phyloP scores from a whole-genome alignment of 148 eudicot species.

The Silene conica region DNA sequence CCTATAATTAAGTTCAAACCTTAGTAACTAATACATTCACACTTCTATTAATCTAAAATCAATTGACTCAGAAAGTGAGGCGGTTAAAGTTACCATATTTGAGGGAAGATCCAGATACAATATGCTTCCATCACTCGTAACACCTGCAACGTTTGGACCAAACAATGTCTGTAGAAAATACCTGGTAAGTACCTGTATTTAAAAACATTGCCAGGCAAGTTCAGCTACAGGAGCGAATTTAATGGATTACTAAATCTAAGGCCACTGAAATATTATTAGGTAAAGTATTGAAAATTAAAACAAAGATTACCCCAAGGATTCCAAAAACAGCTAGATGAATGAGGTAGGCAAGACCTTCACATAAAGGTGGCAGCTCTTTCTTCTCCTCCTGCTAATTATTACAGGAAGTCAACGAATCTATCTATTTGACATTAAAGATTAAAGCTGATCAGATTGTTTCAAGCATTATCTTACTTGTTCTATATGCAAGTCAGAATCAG shows the following conservation, averaged over 20 bases:
- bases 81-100: conserved; percentile 61
- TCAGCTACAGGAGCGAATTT: no score
- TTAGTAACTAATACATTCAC: neutral
- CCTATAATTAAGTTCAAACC: conserved; percentile 30
- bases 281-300: no score
- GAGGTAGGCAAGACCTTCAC: no score
- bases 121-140: conserved; percentile 51
- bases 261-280: no score
- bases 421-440: neutral
- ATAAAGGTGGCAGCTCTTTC: conserved; percentile 33
- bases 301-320: no score
- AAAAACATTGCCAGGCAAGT: neutral
- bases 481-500: conserved; percentile 26
- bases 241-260: no score
- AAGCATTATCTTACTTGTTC: conserved; percentile 40
- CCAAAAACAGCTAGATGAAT: no score
- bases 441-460: neutral
- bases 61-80: neutral
- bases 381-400: conserved; percentile 40
- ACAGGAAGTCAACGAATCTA: neutral
- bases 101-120: conserved; percentile 90
- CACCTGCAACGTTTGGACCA: conserved; percentile 57
- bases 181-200: conserved; percentile 59
- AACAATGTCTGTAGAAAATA: conserved; percentile 64
- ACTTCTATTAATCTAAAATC: neutral